These are phyloP conservation scores for Sporothrix sp. DNA, from an alignment of 2,329 filamentous ascomycete genomes.

Conservation along the genomic window DNA sequence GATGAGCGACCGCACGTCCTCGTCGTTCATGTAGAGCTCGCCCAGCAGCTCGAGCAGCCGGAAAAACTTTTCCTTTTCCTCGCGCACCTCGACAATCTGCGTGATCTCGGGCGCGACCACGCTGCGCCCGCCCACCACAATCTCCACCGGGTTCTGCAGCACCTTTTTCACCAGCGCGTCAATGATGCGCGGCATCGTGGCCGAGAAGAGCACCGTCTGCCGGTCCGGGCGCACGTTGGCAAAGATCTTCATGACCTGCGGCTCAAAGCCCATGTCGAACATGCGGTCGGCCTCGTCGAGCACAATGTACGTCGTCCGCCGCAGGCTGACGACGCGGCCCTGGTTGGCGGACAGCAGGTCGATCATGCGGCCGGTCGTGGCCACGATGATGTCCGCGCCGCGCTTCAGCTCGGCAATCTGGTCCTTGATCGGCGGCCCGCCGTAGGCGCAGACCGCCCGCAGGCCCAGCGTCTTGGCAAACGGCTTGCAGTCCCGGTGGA, in stretches of 20 bases:
- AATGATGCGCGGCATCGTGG: slow-evolving; percentile 91
- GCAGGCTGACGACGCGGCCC: slow-evolving; percentile 86
- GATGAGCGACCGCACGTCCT: slow-evolving; percentile 80
- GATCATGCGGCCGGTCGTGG: slow-evolving; percentile 90
- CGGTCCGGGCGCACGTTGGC: slow-evolving; percentile 83
- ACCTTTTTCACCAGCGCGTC: slow-evolving; percentile 84
- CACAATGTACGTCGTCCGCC: slow-evolving; percentile 84
- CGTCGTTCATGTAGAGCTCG: slow-evolving; percentile 74
- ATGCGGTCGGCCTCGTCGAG: slow-evolving; percentile 96
- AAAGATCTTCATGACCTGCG: slow-evolving; percentile 95
- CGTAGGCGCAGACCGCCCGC: slow-evolving; percentile 84
- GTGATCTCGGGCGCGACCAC: slow-evolving; percentile 87
- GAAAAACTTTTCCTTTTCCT: slow-evolving; percentile 73
- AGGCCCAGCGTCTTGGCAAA: slow-evolving; percentile 82
- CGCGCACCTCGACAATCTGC: slow-evolving; percentile 80
- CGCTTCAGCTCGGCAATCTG: slow-evolving; percentile 95
- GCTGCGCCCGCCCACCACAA: slow-evolving; percentile 80
- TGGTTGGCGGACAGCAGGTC: slow-evolving; percentile 89
- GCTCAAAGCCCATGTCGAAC: slow-evolving; percentile 99
- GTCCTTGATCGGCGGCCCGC: slow-evolving; percentile 90
- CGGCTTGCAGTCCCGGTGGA: slow-evolving; percentile 88
- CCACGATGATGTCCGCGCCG: slow-evolving; percentile 89
- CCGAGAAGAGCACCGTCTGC: slow-evolving; percentile 92
- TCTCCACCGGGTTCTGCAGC: slow-evolving; percentile 75
- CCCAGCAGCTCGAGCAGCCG: slow-evolving; percentile 80